These are phyloP conservation scores for Clohesyomyces aquaticus DNA, from an alignment of 495 filamentous ascomycete genomes.

Conservation along the genomic window DNA sequence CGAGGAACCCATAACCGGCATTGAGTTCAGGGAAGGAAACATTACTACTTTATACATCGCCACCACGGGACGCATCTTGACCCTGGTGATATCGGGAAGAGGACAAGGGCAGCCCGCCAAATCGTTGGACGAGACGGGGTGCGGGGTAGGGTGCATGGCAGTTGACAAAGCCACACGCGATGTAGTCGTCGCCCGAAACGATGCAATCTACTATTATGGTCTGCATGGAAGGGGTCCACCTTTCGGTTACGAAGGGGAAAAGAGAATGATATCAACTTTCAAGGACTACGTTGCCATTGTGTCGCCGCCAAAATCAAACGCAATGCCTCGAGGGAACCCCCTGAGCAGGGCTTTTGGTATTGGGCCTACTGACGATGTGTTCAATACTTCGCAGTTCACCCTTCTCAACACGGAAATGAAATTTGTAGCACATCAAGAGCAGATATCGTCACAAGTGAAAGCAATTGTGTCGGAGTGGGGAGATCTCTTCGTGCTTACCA, in stretches of 20 bases:
- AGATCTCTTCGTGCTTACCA: conserved; percentile 81
- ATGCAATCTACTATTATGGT: conserved; percentile 93
- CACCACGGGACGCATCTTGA: conserved; percentile 86
- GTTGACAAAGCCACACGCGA: conserved; percentile 77
- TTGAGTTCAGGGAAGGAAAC: conserved; percentile 71
- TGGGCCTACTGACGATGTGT: conserved; percentile 65
- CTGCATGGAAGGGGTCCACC: conserved; percentile 81
- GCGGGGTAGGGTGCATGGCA: conserved; percentile 91
- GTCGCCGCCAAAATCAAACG: conserved; percentile 72
- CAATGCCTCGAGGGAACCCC: conserved; percentile 54
- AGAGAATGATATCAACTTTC: conserved; percentile 78
- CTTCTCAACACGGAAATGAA: conserved; percentile 87
- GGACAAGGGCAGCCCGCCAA: conserved; percentile 88
- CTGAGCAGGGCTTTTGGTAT: conserved; percentile 70
- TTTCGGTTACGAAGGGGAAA: conserved; percentile 87
- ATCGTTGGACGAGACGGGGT: conserved; percentile 84
- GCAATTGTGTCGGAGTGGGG: conserved; percentile 86
- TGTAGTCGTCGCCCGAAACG: conserved; percentile 86
- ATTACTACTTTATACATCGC: conserved; percentile 84
- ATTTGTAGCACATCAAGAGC: conserved; percentile 87
- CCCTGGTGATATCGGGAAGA: conserved; percentile 79
- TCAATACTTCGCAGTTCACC: conserved; percentile 83
- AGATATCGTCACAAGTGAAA: conserved; percentile 76
- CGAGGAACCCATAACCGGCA: conserved; percentile 92
- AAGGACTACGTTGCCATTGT: conserved; percentile 87